A percentile compares a stretch with the other conserved stretches of the same genome.
These are phyloP conservation scores for Sugiyamaella novakii DNA, from an alignment of 1,139 yeast species.

Conservation along the genomic window DNA sequence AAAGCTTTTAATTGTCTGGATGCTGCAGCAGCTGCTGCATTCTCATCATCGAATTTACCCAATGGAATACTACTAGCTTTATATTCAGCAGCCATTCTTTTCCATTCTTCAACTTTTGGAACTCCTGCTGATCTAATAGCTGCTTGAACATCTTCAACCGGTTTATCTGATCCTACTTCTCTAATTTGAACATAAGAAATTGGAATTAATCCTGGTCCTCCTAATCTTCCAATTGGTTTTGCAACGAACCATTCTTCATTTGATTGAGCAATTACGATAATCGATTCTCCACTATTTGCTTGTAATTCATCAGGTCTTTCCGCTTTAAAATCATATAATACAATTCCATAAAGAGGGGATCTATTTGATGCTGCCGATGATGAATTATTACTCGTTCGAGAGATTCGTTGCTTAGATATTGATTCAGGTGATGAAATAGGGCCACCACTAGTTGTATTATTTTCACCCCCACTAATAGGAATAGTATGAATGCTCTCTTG, in stretches of 20 bases:
- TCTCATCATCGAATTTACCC: constrained; percentile 50
- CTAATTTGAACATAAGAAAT: constrained; percentile 85
- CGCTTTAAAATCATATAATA: constrained; percentile 81
- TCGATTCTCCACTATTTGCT: constrained; percentile 81
- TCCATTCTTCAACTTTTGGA: constrained; percentile 97
- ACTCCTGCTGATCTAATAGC: constrained; percentile 66
- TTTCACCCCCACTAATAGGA: constrained; percentile 30
- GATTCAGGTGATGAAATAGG: constrained; percentile 16
- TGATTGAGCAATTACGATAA: constrained; percentile 93
- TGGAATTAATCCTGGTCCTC: constrained; percentile 97
- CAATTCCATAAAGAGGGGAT: constrained; percentile 60
- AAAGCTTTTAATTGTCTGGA: constrained; percentile 10
- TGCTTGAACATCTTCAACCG: constrained; percentile 51
- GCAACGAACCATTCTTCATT: constrained; percentile 98
- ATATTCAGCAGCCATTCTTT: constrained; percentile 83
- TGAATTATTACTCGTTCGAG: constrained; percentile 6
- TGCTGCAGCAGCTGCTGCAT: constrained; percentile 13
- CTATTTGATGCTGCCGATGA: constrained; percentile 10
- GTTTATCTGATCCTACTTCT: constrained; percentile 66
- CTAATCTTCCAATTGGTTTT: constrained; percentile 89
- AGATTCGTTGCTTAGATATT: constrained; percentile 5
- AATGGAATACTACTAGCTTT: constrained; percentile 88
- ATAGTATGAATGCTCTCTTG: constrained; percentile 46
- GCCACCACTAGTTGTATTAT: neutral
- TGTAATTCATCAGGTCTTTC: constrained; percentile 88